Evolutionary conservation across 352 stramenopile species (phyloP).

Genomic region (Peronospora destructor): DNA sequence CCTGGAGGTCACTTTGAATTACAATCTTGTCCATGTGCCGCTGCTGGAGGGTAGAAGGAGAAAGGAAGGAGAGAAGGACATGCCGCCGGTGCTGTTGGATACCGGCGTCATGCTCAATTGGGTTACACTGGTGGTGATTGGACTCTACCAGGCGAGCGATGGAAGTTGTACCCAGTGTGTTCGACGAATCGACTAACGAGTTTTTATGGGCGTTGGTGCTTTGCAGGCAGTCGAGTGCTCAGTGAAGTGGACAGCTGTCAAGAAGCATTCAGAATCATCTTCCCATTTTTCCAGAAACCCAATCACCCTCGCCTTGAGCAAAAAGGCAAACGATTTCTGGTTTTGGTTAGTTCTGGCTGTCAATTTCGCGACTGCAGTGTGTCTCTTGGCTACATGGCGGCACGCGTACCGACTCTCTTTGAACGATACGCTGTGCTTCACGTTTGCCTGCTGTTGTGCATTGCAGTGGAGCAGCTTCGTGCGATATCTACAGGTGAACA

Average conservation of each 20-base stretch:
- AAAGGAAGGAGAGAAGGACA: conserved; percentile 11
- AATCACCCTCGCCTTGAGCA: conserved; percentile 14
- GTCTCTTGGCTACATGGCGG: conserved; percentile 44
- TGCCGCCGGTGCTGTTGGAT: conserved; percentile 47
- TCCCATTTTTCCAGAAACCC: not conserved
- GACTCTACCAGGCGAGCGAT: conserved; percentile 40
- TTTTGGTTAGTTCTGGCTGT: conserved; percentile 49
- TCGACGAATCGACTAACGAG: not conserved
- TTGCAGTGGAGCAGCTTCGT: conserved; percentile 74
- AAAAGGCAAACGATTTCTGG: conserved; percentile 47
- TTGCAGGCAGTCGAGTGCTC: conserved; percentile 35
- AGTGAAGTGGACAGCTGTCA: conserved; percentile 34
- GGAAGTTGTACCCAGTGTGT: not conserved
- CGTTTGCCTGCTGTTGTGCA: conserved; percentile 58
- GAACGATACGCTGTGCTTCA: conserved; percentile 46
- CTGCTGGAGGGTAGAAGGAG: conserved; percentile 1
- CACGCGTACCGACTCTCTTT: conserved; percentile 50
- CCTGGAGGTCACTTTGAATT: conserved; percentile 57
- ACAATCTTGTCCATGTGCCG: conserved; percentile 24
- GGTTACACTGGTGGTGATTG: conserved; percentile 35
- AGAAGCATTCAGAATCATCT: conserved; percentile 3
- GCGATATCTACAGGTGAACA: conserved; percentile 62
- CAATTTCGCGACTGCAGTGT: conserved; percentile 48
- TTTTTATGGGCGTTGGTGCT: not conserved
- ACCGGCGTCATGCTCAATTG: conserved; percentile 38